Conservation (phyloP, 768 basidiomycete species). For the Psilocybe subaeruginosa region DNA sequence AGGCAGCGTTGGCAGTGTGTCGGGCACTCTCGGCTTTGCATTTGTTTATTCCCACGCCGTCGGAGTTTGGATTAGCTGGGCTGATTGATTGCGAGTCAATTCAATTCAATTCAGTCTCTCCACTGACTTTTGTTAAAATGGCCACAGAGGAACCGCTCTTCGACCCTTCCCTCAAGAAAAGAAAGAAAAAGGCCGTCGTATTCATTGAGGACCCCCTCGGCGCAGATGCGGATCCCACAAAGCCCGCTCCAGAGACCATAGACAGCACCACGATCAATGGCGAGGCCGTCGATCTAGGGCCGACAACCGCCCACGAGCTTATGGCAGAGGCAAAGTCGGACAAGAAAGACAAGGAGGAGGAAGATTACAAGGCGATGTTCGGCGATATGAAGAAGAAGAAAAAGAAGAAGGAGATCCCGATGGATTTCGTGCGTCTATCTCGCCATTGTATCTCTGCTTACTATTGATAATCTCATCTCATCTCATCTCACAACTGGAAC, state of each 20-base stretch:
- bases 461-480: background rate
- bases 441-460: background rate
- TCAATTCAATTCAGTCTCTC: constrained; percentile 4
- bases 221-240: constrained; percentile 81
- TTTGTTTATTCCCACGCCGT: constrained; percentile 32
- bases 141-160: constrained; percentile 77
- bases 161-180: constrained; percentile 83
- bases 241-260: constrained; percentile 74
- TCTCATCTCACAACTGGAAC: constrained; percentile 4
- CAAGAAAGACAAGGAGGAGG: constrained; percentile 62
- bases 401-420: constrained; percentile 90
- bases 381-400: constrained; percentile 92
- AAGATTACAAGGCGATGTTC: constrained; percentile 84
- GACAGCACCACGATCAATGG: constrained; percentile 72
- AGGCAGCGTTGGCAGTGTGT: constrained; percentile 27
- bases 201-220: constrained; percentile 86
- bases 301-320: constrained; percentile 74
- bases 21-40: constrained; percentile 47
- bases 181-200: constrained; percentile 86
- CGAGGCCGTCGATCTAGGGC: constrained; percentile 76
- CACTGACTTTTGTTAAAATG: constrained; percentile 34
- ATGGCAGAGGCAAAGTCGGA: constrained; percentile 56
- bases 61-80: constrained; percentile 25
- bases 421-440: constrained; percentile 65
- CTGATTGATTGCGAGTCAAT: constrained; percentile 14